Evolutionary conservation across 352 stramenopile species (phyloP).

Genomic region (Globisporangium middletonii): DNA sequence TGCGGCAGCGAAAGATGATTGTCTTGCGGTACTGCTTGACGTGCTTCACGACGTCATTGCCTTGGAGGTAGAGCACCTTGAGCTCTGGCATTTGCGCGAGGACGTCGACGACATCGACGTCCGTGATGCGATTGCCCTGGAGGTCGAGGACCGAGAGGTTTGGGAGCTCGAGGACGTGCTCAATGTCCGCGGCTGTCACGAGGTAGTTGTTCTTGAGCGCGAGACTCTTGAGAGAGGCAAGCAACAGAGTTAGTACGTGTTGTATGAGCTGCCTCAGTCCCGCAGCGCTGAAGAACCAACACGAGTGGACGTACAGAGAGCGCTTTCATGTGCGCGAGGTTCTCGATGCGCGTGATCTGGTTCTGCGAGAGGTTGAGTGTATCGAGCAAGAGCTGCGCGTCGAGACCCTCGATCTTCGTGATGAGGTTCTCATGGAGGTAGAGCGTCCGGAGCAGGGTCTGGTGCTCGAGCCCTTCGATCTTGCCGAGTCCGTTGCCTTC

Average conservation of each 20-base stretch:
- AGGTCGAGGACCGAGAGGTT: slow-evolving; percentile 74
- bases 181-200: slow-evolving; percentile 46
- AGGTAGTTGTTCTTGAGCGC: slow-evolving; percentile 78
- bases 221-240: slow-evolving; percentile 32
- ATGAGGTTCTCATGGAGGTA: slow-evolving; percentile 96
- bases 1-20: slow-evolving; percentile 62
- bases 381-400: slow-evolving; percentile 48
- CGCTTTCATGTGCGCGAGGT: slow-evolving; percentile 61
- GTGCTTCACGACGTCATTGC: slow-evolving; percentile 84
- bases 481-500: slow-evolving; percentile 89
- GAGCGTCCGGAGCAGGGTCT: slow-evolving; percentile 85
- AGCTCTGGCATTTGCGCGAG: slow-evolving; percentile 66
- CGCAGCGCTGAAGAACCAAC: not conserved
- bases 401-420: slow-evolving; percentile 86
- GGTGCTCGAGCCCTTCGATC: slow-evolving; percentile 88
- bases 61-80: slow-evolving; percentile 81
- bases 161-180: slow-evolving; percentile 56
- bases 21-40: slow-evolving; percentile 86
- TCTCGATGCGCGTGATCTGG: slow-evolving; percentile 72
- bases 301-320: slow-evolving; percentile 35
- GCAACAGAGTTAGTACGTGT: no score
- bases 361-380: slow-evolving; percentile 83
- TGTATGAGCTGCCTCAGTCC: no score
- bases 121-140: slow-evolving; percentile 74
- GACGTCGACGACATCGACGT: slow-evolving; percentile 57